Percentiles rank a stretch among this genome's conserved stretches.
phyloP scores from a whole-genome alignment of 352 stramenopile species.

The Poterioochromonas sp. region DNA sequence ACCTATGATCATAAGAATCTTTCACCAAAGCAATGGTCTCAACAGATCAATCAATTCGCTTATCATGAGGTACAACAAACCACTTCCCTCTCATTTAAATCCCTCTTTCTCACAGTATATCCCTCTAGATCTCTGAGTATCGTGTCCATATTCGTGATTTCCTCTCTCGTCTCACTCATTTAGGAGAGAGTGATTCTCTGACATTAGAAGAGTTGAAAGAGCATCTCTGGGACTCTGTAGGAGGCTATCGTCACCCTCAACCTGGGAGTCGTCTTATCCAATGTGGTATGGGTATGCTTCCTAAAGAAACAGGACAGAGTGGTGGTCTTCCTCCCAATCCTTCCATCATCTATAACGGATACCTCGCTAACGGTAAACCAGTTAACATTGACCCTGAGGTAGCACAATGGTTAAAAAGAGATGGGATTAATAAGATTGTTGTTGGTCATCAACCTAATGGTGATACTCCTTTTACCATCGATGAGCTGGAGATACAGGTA shows the following conservation, averaged over 20 bases:
- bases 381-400: too few relatives aligned
- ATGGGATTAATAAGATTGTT: neutral
- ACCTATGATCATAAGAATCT: too few relatives aligned
- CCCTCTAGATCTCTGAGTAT: too few relatives aligned
- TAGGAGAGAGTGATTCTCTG: neutral
- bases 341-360: neutral
- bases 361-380: neutral
- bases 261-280: neutral
- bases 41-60: constrained; percentile 17
- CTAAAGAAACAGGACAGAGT: neutral
- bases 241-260: neutral
- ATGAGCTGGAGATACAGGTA: neutral
- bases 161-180: neutral
- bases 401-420: neutral
- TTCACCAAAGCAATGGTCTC: too few relatives aligned
- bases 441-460: constrained; percentile 31
- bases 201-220: neutral
- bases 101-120: too few relatives aligned
- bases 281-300: constrained; percentile 6
- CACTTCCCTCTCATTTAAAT: too few relatives aligned
- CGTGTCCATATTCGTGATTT: too few relatives aligned
- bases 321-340: too few relatives aligned
- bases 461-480: constrained; percentile 17
- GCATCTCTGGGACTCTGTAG: neutral
- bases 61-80: neutral